Evolutionary conservation across 2,329 filamentous ascomycete species (phyloP).

Genomic region (Neonectria ditissima): DNA sequence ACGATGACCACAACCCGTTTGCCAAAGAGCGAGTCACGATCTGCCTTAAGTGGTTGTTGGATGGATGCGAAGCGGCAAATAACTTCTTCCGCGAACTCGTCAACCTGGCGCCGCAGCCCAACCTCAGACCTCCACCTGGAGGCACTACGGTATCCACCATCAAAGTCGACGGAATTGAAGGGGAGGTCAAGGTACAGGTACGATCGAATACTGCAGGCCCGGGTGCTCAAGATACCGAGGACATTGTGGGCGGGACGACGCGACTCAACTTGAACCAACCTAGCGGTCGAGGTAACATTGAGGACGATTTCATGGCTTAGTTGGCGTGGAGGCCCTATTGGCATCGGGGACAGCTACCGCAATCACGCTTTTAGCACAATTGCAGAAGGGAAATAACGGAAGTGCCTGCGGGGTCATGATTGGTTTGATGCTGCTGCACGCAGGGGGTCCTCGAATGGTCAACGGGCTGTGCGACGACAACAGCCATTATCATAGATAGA

Average conservation of each 20-base stretch:
- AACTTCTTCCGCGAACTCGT: conserved; percentile 76
- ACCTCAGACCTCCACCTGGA: conserved; percentile 50
- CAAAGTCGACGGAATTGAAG: conserved; percentile 66
- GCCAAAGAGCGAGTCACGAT: conserved; percentile 92
- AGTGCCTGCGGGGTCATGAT: background rate
- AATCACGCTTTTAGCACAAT: background rate
- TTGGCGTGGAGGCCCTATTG: background rate
- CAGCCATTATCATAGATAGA: background rate
- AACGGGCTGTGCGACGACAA: background rate
- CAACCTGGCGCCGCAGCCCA: conserved; percentile 56
- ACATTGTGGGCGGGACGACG: conserved; percentile 59
- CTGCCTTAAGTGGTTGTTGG: conserved; percentile 85
- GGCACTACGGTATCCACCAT: conserved; percentile 57
- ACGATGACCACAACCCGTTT: conserved; percentile 94
- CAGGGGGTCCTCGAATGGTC: background rate
- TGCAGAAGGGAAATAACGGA: background rate
- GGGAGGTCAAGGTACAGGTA: conserved; percentile 68
- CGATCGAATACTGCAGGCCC: conserved; percentile 50
- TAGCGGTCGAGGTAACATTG: conserved; percentile 49
- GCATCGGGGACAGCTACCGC: background rate
- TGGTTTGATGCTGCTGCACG: background rate
- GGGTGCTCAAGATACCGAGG: conserved; percentile 45
- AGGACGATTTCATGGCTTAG: conserved; percentile 61
- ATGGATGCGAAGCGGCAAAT: conserved; percentile 79
- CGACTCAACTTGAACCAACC: conserved; percentile 54